Base-by-base conservation (phyloP, 805 yeast species). In the Pichia cabralensis region DNA sequence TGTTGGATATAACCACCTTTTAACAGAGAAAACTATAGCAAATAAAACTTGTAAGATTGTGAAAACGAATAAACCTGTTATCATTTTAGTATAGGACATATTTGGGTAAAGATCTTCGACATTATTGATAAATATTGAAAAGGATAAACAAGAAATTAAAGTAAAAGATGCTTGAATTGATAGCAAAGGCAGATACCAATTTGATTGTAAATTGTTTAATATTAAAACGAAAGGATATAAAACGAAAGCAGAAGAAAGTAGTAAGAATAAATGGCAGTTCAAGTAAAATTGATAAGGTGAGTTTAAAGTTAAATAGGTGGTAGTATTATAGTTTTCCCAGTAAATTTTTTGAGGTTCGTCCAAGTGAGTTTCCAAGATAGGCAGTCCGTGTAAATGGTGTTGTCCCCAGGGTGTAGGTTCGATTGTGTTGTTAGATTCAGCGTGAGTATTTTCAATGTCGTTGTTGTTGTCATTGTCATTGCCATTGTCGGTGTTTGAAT, bases 271-370 rank as follows among this genome's bases (percentile, higher is more conserved):
- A 49, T 86, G 96, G 26, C 63, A 46, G 42, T 64, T 63, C 20
- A 86, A 58, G 1, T 76, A 67, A 11, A 63, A 39, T 37, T 73
- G 68, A 43, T 67, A 66, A 4, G 74, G 66, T 3, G 68, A 46
- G 0, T 65, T 67, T 10, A 71, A 50, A 7, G 71, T 75, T 58
- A 83, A 75, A 53, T 68, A 86, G 3, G 84, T 76, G 2, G 89
- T 79, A 11, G 94, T 74, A 49, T 81, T 75, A 57, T 86, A 88
- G 18, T 57, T 52, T 31, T 74, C 76, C 96, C 96, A 88, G 56
- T 69, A 88, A 19, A 66, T 52, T 36, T 74, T 61, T 55, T 86
- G 95, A 29, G 75, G 80, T 1, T 88, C 79, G 13, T 76, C 66
- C 31, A 88, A 65, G 14, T 71, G 49, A 2, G 81, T 79, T 19